Base-by-base conservation (phyloP, 2,329 filamentous ascomycete genomes). In the Aspergillus pseudoterreus region DNA sequence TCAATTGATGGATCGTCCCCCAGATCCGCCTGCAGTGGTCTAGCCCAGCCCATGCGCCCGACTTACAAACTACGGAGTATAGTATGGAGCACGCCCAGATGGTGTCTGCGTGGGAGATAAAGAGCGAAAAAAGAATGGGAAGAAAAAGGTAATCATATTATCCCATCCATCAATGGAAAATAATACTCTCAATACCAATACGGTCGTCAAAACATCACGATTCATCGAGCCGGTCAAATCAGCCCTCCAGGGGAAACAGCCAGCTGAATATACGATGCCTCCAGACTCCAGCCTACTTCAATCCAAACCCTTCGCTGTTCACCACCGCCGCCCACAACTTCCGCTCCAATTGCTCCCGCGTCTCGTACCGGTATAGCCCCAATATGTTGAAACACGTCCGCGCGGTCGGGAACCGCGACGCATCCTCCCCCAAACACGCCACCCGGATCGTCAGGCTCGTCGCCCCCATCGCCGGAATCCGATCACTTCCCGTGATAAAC, bases 341-440 rank as follows among this genome's bases (percentile, higher is more conserved):
- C 47, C 71, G 73, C 68, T 90, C 86, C 53, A 96, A 69, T 58
- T 82, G 85, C 64, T 84, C 79, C 59, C 79, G 82, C 3, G 81
- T 83, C 33, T 71, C 67, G 70, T 92, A 96, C 43, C 83, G 80
- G 73, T 86, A 92, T 51, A 96, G 73, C 4, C 86, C 85, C 57
- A 96, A 65, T 68, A 86, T 83, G 67, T 96, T 96, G 73, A 96
- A 96, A 69, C 92, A 96, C 6, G 92, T 96, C 63, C 91, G 82
- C 15, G 92, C 92, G 17, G 90, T 87, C 1, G 92, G 92, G 66
- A 87, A 95, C 56, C 91, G 79, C 35, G 82, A 79, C 53, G 79
- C 78, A 62, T 95, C 88, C 39, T 88, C 82, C 0, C 90, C 90
- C 0, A 92, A 78, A 64, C 87, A 92, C 12, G 82, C 80, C 47